Evolutionary conservation across 2,329 filamentous ascomycete genomes (phyloP).

Genomic region (Claviceps pazoutovae): DNA sequence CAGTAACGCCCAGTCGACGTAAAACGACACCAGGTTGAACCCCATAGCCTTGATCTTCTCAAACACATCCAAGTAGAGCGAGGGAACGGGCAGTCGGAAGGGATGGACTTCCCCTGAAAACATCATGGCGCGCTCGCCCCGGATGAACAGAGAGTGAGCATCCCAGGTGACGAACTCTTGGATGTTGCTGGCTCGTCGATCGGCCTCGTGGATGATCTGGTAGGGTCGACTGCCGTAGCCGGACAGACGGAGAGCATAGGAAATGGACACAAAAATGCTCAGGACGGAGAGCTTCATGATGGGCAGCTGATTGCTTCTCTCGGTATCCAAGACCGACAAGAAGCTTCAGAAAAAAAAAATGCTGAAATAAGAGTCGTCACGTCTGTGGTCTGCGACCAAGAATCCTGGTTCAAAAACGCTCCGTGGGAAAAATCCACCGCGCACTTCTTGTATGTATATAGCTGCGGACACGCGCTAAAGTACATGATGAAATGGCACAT

Average conservation of each 20-base stretch:
- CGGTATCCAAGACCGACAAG: not conserved
- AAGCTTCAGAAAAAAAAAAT: not conserved
- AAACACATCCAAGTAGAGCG: constrained; percentile 53
- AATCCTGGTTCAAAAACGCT: not conserved
- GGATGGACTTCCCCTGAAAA: constrained; percentile 66
- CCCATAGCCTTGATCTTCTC: constrained; percentile 73
- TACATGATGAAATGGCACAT: not conserved
- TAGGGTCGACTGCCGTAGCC: constrained; percentile 9
- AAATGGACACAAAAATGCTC: not conserved
- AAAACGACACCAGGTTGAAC: constrained; percentile 69
- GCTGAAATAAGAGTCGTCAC: not conserved
- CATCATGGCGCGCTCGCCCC: constrained; percentile 55
- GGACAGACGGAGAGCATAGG: constrained; percentile 4
- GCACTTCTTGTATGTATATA: not conserved
- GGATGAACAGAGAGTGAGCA: constrained; percentile 54
- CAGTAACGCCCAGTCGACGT: constrained; percentile 63
- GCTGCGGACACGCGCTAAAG: not conserved
- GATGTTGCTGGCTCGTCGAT: constrained; percentile 12
- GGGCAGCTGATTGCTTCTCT: not conserved
- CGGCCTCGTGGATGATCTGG: constrained; percentile 10
- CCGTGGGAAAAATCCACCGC: not conserved
- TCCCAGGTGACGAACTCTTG: constrained; percentile 51
- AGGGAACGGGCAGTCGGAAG: constrained; percentile 35
- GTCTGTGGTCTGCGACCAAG: not conserved
- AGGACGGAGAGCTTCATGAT: constrained; percentile 13